Conservation (phyloP, 495 filamentous ascomycete genomes). For the Thozetella sp. region DNA sequence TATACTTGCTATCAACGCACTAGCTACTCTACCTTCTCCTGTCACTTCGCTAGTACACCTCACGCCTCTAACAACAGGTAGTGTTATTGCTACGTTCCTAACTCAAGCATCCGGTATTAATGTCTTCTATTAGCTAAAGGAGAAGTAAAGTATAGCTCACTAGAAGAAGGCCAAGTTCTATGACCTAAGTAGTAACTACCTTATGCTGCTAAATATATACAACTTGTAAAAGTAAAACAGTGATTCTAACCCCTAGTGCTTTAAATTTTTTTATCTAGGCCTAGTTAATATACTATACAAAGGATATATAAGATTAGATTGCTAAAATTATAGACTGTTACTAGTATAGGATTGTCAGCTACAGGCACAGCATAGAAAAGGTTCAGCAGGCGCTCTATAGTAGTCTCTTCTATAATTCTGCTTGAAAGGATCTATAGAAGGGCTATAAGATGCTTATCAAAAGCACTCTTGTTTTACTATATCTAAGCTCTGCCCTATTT, state of each 20-base stretch:
- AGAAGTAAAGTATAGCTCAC: constrained; percentile 94
- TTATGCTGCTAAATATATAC: constrained; percentile 95
- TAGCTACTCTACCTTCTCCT: too few species aligned
- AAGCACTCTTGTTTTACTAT: constrained; percentile 91
- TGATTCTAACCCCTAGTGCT: constrained; percentile 87
- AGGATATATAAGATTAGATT: constrained; percentile 90
- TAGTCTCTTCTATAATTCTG: constrained; percentile 94
- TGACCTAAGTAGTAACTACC: constrained; percentile 90
- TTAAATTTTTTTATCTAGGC: constrained; percentile 97
- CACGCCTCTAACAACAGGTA: too few species aligned
- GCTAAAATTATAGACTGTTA: constrained; percentile 92
- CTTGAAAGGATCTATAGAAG: constrained; percentile 92
- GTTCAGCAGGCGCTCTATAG: constrained; percentile 88
- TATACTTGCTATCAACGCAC: too few species aligned
- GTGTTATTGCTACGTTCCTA: too few species aligned
- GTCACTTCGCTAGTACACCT: too few species aligned
- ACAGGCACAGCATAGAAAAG: constrained; percentile 81
- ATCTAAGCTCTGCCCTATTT: constrained; percentile 87
- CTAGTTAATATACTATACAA: constrained; percentile 79
- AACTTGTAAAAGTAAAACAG: constrained; percentile 87
- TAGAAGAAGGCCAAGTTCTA: constrained; percentile 98
- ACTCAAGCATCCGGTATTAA: too few species aligned
- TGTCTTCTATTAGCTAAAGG: constrained; percentile 93
- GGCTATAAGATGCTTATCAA: constrained; percentile 97
- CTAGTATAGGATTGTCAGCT: constrained; percentile 75